Percentiles rank a stretch among this genome's conserved stretches.
Conservation (phyloP, 108 stramenopile species). For the Cyclotella distinguenda region DNA sequence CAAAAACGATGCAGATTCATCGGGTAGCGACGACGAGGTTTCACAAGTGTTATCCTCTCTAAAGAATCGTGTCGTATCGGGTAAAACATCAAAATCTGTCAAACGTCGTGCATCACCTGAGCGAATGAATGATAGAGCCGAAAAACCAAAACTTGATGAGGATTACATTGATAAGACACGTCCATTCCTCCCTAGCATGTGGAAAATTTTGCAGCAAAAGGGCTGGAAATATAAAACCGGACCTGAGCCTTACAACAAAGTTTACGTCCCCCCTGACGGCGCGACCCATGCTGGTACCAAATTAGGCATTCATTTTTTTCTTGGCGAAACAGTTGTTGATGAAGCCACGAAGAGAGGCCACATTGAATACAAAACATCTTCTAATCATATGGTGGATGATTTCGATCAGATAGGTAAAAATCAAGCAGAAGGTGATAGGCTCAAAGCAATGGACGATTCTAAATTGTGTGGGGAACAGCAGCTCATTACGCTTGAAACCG, state of each 20-base stretch:
- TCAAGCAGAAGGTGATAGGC: background rate
- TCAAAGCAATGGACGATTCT: constrained; percentile 19
- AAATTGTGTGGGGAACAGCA: constrained; percentile 12
- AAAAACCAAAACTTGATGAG: background rate
- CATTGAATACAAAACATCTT: background rate
- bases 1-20: background rate
- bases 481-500: constrained; percentile 28
- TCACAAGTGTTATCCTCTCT: background rate
- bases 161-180: background rate
- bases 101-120: background rate
- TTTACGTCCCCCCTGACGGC: constrained; percentile 44
- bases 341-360: constrained; percentile 32
- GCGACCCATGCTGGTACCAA: constrained; percentile 31
- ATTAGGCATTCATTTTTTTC: constrained; percentile 44
- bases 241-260: constrained; percentile 47
- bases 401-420: background rate
- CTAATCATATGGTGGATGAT: background rate
- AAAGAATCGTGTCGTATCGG: background rate
- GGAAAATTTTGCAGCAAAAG: constrained; percentile 29
- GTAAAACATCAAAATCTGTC: background rate
- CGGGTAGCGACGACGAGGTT: background rate
- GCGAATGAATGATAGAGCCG: background rate
- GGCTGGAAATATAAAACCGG: constrained; percentile 44
- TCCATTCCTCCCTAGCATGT: constrained; percentile 11
- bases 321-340: constrained; percentile 22